Conservation (phyloP, 495 filamentous ascomycete species). For the Hypoxylon subgilvum region DNA sequence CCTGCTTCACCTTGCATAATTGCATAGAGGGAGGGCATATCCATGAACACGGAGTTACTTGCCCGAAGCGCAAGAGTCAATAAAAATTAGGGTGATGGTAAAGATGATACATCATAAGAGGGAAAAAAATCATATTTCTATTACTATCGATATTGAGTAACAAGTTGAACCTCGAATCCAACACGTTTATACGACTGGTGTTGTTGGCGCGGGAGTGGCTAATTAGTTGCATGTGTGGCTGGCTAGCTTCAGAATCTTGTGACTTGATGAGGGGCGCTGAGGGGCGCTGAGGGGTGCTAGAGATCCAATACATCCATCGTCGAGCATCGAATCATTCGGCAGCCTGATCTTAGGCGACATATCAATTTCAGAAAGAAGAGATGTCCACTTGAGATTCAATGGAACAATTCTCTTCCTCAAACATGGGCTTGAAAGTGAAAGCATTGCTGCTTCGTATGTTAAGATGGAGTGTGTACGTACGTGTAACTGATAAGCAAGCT, state of each 20-base stretch:
- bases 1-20: neutral
- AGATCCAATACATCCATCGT: neutral
- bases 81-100: no score
- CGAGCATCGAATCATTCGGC: neutral
- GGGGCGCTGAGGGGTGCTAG: no score
- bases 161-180: slow-evolving; percentile 15
- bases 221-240: slow-evolving; percentile 16
- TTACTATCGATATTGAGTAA: slow-evolving; percentile 17
- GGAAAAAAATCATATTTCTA: neutral
- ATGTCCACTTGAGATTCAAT: neutral
- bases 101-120: no score
- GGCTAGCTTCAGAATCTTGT: slow-evolving; percentile 8
- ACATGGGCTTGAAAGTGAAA: neutral
- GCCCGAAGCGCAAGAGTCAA: no score
- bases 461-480: neutral
- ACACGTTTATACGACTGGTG: slow-evolving; percentile 4
- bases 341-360: slow-evolving; percentile 13
- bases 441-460: slow-evolving; percentile 16
- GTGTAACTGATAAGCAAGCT: slow-evolving; percentile 32
- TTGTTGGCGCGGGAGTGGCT: slow-evolving; percentile 1
- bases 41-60: neutral
- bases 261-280: neutral
- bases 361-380: slow-evolving; percentile 3
- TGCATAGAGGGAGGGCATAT: neutral
- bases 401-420: slow-evolving; percentile 19